These are phyloP conservation scores for Suillus decipiens DNA, from an alignment of 768 basidiomycete species.

Conservation along the genomic window DNA sequence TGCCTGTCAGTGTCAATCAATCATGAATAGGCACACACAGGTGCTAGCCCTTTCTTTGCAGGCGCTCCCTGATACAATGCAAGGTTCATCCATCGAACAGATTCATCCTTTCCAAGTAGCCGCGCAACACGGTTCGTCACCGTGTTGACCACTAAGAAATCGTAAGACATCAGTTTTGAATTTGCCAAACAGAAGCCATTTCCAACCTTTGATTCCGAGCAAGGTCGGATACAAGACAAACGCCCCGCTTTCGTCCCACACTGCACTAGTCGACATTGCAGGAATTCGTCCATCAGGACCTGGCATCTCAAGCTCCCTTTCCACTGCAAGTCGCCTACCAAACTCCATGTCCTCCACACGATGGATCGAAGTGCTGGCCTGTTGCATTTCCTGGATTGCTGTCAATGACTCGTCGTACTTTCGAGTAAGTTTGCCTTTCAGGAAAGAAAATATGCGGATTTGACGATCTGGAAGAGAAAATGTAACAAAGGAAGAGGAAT, in stretches of 20 bases:
- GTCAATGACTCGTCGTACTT: slow-evolving; percentile 94
- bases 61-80: slow-evolving; percentile 93
- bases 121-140: slow-evolving; percentile 91
- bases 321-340: slow-evolving; percentile 90
- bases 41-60: slow-evolving; percentile 76
- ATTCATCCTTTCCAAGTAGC: slow-evolving; percentile 92
- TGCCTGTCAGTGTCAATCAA: slow-evolving; percentile 10
- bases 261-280: slow-evolving; percentile 81
- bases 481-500: slow-evolving; percentile 86
- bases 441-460: slow-evolving; percentile 91
- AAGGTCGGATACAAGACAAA: slow-evolving; percentile 93
- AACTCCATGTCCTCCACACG: slow-evolving; percentile 99
- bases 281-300: slow-evolving; percentile 72
- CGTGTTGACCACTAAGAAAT: slow-evolving; percentile 79
- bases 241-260: slow-evolving; percentile 98
- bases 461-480: slow-evolving; percentile 94
- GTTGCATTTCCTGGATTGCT: slow-evolving; percentile 98
- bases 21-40: slow-evolving; percentile 47
- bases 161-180: slow-evolving; percentile 4
- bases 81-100: slow-evolving; percentile 85
- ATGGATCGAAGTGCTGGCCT: slow-evolving; percentile 91
- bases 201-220: slow-evolving; percentile 90
- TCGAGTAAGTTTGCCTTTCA: slow-evolving; percentile 84
- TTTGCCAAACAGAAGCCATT: background rate
- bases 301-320: slow-evolving; percentile 86